These are phyloP conservation scores for Eleusine indica DNA, from an alignment of 176 grass and related monocot species.

Conservation along the genomic window DNA sequence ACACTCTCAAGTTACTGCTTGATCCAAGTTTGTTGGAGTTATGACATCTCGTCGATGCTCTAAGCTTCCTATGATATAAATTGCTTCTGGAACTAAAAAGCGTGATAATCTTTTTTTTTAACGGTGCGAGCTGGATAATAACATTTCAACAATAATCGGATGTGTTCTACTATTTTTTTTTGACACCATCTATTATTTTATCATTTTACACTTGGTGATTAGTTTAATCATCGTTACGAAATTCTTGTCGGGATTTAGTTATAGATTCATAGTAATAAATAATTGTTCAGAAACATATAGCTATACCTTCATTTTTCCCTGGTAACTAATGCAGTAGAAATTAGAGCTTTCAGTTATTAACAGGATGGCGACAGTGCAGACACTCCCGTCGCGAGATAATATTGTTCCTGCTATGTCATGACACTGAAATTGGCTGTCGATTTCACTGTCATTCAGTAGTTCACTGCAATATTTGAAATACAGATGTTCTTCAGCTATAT, in stretches of 20 bases:
- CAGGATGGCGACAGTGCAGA: background rate
- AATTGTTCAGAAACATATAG: background rate
- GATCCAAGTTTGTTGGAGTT: background rate
- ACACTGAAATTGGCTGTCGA: background rate
- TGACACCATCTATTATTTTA: background rate
- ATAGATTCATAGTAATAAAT: background rate
- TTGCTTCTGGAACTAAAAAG: background rate
- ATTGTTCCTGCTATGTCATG: background rate
- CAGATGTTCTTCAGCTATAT: background rate
- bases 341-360: background rate
- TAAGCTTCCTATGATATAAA: background rate
- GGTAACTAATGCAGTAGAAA: background rate
- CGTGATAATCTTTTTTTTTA: background rate
- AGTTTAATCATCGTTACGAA: background rate
- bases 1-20: background rate
- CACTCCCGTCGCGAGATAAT: background rate
- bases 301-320: background rate
- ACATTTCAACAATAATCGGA: background rate
- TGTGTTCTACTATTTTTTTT: conserved; percentile 1
- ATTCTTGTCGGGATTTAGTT: background rate
- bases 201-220: background rate
- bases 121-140: background rate
- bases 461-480: background rate
- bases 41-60: background rate
- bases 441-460: background rate